These are phyloP conservation scores for Fusarium staphyleae DNA, from an alignment of 2,329 filamentous ascomycete species.

Conservation along the genomic window DNA sequence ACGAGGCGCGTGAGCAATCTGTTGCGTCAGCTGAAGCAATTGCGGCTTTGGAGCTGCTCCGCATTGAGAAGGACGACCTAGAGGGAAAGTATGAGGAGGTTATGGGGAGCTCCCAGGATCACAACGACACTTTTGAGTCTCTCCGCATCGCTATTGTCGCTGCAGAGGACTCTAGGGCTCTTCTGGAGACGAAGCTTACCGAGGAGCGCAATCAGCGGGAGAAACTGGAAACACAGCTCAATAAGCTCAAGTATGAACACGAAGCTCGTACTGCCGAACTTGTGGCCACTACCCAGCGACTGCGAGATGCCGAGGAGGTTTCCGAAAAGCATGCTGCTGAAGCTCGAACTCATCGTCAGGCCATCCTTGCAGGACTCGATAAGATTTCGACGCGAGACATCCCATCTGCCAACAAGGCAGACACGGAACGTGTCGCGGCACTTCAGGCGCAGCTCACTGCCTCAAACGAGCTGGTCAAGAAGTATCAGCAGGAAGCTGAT, in stretches of 20 bases:
- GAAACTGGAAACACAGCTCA: conserved; percentile 76
- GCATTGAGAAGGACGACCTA: conserved; percentile 85
- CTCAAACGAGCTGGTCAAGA: conserved; percentile 81
- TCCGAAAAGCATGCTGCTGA: conserved; percentile 88
- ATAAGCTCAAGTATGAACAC: conserved; percentile 80
- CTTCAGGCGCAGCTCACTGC: conserved; percentile 81
- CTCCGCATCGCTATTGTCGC: conserved; percentile 80
- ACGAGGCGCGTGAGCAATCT: conserved; percentile 79
- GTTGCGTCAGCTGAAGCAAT: conserved; percentile 79
- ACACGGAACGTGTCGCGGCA: conserved; percentile 72
- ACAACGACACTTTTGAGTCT: conserved; percentile 74
- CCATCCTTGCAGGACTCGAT: conserved; percentile 82
- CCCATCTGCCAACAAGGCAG: conserved; percentile 54
- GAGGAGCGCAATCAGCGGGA: conserved; percentile 83
- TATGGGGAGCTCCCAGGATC: conserved; percentile 71
- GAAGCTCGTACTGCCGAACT: conserved; percentile 82
- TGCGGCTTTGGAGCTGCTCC: conserved; percentile 75
- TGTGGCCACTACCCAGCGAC: conserved; percentile 72
- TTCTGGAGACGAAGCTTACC: conserved; percentile 81
- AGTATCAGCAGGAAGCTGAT: conserved; percentile 90
- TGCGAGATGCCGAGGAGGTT: conserved; percentile 87
- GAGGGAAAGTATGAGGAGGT: conserved; percentile 72
- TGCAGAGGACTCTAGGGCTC: conserved; percentile 76
- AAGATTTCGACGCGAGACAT: conserved; percentile 68
- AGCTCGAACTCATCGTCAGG: conserved; percentile 82